Percentiles rank a stretch among this genome's conserved stretches.
Conservation (phyloP, 169 alveolate species). For the Perkinsus marinus region DNA sequence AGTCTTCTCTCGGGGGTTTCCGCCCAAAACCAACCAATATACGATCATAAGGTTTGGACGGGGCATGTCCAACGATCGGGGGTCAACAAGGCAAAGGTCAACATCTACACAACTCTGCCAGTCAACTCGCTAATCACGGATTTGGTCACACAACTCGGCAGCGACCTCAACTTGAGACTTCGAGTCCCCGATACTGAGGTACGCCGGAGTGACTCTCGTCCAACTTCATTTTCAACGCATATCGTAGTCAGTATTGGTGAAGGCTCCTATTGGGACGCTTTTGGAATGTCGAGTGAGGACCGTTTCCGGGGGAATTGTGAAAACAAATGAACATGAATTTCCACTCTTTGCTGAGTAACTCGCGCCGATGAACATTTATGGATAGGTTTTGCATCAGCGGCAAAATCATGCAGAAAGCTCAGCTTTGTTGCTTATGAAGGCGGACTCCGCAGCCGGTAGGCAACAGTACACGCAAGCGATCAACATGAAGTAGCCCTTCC, state of each 20-base stretch:
- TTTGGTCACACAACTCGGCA: neutral
- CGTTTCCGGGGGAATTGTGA: too few relatives aligned
- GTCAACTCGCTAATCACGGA: neutral
- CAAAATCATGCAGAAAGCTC: neutral
- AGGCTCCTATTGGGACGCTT: neutral
- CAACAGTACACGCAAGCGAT: neutral
- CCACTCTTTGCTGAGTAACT: too few relatives aligned
- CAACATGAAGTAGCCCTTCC: neutral
- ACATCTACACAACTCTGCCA: neutral
- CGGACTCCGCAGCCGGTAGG: neutral
- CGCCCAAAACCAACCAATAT: neutral
- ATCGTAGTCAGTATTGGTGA: too few relatives aligned
- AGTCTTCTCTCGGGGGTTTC: neutral
- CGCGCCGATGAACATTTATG: neutral
- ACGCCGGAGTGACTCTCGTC: too few relatives aligned
- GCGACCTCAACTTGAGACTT: neutral
- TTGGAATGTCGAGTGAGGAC: too few relatives aligned
- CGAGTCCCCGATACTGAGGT: neutral
- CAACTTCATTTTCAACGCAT: too few relatives aligned
- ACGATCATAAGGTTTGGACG: neutral
- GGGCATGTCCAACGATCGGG: neutral
- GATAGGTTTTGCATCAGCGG: neutral
- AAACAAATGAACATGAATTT: too few relatives aligned
- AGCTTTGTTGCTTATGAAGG: neutral
- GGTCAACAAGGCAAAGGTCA: neutral